Percentiles rank a stretch among this genome's conserved stretches.
These are phyloP conservation scores for Taiwanofungus camphoratus DNA, from an alignment of 1,284 basidiomycete genomes.

Conservation along the genomic window DNA sequence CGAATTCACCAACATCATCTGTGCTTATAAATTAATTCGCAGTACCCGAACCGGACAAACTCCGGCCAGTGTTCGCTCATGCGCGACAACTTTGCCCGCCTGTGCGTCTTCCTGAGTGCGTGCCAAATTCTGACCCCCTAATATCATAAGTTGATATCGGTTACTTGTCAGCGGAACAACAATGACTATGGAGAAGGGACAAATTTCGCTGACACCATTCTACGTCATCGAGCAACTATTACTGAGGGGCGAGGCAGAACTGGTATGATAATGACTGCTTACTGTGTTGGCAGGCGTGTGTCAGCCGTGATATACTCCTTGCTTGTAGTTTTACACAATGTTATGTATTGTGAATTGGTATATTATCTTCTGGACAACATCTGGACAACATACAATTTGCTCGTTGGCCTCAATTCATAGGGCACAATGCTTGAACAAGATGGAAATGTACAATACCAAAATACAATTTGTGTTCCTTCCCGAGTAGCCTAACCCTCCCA, in stretches of 20 bases:
- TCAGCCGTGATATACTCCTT: too few relatives aligned
- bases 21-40: neutral
- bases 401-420: too few relatives aligned
- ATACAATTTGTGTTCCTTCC: neutral
- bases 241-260: slow-evolving; percentile 61
- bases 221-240: slow-evolving; percentile 65
- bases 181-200: slow-evolving; percentile 61
- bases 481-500: slow-evolving; percentile 16
- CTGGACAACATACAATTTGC: too few relatives aligned
- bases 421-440: too few relatives aligned
- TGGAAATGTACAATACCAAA: too few relatives aligned
- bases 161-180: slow-evolving; percentile 46
- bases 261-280: slow-evolving; percentile 60
- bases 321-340: too few relatives aligned
- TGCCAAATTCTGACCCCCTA: slow-evolving; percentile 12
- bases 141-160: neutral
- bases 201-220: slow-evolving; percentile 69
- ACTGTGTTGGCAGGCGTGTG: too few relatives aligned
- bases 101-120: slow-evolving; percentile 70
- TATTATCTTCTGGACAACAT: too few relatives aligned
- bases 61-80: slow-evolving; percentile 73
- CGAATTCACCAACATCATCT: neutral
- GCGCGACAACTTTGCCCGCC: slow-evolving; percentile 67
- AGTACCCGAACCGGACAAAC: slow-evolving; percentile 76
- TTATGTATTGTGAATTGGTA: too few relatives aligned